These are phyloP conservation scores for Calonectria leucothoes DNA, from an alignment of 2,329 filamentous ascomycete genomes.

Conservation along the genomic window DNA sequence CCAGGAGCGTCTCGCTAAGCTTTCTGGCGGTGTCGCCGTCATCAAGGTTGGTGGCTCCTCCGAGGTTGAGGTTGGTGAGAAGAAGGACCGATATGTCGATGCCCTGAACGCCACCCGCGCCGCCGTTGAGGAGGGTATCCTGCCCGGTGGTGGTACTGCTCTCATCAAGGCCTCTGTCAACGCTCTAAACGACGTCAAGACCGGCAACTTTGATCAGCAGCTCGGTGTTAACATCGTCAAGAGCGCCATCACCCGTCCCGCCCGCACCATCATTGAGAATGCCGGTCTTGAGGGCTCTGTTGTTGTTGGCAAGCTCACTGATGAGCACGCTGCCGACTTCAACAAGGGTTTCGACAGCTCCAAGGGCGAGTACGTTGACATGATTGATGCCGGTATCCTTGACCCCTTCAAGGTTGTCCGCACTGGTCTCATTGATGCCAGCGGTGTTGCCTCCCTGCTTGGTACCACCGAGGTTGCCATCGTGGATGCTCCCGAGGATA, in stretches of 20 bases:
- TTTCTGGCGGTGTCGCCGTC: slow-evolving; percentile 98
- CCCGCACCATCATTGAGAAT: slow-evolving; percentile 97
- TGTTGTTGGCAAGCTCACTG: slow-evolving; percentile 96
- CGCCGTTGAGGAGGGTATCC: slow-evolving; percentile 98
- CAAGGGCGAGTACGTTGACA: slow-evolving; percentile 98
- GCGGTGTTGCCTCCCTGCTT: slow-evolving; percentile 94
- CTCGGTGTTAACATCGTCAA: slow-evolving; percentile 98
- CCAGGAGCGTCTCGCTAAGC: slow-evolving; percentile 98
- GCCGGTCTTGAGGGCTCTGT: slow-evolving; percentile 96
- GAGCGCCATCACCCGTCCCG: slow-evolving; percentile 96
- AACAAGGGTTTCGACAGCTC: slow-evolving; percentile 98
- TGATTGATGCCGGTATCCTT: slow-evolving; percentile 96
- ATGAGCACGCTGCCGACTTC: slow-evolving; percentile 92
- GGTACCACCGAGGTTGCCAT: slow-evolving; percentile 99
- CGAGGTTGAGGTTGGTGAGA: slow-evolving; percentile 98
- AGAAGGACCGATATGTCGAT: slow-evolving; percentile 99
- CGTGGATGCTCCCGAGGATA: slow-evolving; percentile 95
- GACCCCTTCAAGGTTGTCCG: slow-evolving; percentile 99
- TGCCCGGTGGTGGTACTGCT: slow-evolving; percentile 97
- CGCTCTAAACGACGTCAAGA: slow-evolving; percentile 84
- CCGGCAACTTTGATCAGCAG: slow-evolving; percentile 98
- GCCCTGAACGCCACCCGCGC: slow-evolving; percentile 97
- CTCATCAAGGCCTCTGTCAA: slow-evolving; percentile 97
- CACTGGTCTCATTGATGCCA: slow-evolving; percentile 93
- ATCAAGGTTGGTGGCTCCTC: slow-evolving; percentile 99